A percentile compares a stretch with the other conserved stretches of the same genome.
Evolutionary conservation across 805 yeast genomes (phyloP).

Genomic region (Suhomyces sp.): DNA sequence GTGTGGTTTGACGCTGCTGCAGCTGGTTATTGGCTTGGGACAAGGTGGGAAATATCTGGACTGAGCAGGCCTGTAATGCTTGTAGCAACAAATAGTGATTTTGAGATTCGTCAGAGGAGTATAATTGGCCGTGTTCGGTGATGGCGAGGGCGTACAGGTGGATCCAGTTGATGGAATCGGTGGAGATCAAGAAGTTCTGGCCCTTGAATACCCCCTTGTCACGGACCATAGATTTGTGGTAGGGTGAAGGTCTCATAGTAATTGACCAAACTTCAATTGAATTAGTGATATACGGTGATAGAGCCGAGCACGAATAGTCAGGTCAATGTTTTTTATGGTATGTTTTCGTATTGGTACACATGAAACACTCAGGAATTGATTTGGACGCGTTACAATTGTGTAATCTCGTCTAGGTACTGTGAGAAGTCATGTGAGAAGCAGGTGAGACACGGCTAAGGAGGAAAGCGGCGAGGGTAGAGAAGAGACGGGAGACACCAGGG

Average conservation of each 20-base stretch:
- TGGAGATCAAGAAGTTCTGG: constrained; percentile 31
- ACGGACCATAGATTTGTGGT: constrained; percentile 28
- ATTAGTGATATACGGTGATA: neutral
- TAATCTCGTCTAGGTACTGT: neutral
- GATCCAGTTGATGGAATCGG: constrained; percentile 37
- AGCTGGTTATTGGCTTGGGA: constrained; percentile 6
- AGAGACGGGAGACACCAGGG: too few species aligned
- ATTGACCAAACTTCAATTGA: neutral
- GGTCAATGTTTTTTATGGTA: neutral
- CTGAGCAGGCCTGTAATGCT: constrained; percentile 38
- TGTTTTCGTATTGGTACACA: neutral
- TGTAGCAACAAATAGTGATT: constrained; percentile 29
- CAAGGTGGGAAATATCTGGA: constrained; percentile 32
- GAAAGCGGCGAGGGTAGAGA: neutral
- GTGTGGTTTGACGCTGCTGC: constrained; percentile 6
- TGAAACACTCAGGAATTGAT: neutral
- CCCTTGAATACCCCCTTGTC: constrained; percentile 36
- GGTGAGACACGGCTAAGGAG: neutral
- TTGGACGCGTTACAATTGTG: neutral
- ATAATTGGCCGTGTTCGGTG: constrained; percentile 32
- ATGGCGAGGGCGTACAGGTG: constrained; percentile 27
- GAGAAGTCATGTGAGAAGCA: neutral
- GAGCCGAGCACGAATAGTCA: neutral
- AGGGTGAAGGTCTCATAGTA: constrained; percentile 13
- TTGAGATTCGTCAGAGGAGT: constrained; percentile 29